A percentile compares a stretch with the other conserved stretches of the same genome.
phyloP scores from a whole-genome alignment of 176 grass and related monocot species.

The Chloris gayana region DNA sequence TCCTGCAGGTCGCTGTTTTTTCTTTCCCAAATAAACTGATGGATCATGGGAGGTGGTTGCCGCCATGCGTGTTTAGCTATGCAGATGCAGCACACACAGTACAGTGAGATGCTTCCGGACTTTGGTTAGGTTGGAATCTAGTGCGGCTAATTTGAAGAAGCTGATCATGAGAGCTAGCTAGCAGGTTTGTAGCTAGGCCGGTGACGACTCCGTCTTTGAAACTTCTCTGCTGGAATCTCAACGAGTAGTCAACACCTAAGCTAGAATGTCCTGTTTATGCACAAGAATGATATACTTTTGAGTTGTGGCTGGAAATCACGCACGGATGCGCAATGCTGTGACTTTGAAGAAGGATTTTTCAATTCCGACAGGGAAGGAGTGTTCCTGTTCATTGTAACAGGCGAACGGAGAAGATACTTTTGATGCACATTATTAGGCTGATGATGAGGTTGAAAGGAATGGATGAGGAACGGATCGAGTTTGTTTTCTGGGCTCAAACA shows the following conservation, averaged over 20 bases:
- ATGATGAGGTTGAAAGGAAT: no score
- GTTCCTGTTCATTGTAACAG: background rate
- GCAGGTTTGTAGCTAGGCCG: background rate
- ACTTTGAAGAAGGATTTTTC: background rate
- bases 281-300: background rate
- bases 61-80: background rate
- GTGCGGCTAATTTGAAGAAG: background rate
- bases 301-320: background rate
- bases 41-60: constrained; percentile 14
- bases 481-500: no score
- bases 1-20: background rate
- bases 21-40: background rate
- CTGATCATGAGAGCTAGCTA: background rate
- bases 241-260: constrained; percentile 2
- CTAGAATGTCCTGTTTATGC: background rate
- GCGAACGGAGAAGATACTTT: no score
- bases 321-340: background rate
- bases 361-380: background rate
- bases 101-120: constrained; percentile 16
- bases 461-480: no score
- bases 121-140: constrained; percentile 27
- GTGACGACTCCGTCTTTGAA: background rate
- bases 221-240: background rate
- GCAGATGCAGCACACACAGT: background rate
- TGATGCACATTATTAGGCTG: no score